Base-by-base conservation (phyloP, 2,329 filamentous ascomycete species). In the Alternaria arbusti region DNA sequence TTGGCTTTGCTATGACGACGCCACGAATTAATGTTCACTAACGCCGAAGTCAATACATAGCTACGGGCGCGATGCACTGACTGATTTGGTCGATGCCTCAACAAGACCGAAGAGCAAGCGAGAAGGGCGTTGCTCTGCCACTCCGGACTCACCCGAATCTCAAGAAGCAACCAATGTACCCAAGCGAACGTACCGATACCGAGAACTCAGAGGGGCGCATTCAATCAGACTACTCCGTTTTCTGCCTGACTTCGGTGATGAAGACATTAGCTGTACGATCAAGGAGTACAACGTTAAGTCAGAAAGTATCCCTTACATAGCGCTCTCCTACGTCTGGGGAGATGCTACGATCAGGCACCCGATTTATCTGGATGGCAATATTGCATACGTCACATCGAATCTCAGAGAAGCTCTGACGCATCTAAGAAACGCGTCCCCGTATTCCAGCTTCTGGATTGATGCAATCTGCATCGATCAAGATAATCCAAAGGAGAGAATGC, bases 361-460 rank as follows among this genome's bases (percentile, higher is more conserved):
- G 0, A 40, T 40, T 0, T 10, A 0, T 0, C 0, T 40, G 0
- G 36, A 40, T 1, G 36, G 36, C 36, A 2, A 9, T 6, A 40
- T 0, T 17, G 36, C 36, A 17, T 1, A 17, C 5, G 4, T 40
- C n/a, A 40, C 36, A 3, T 10, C 36, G 1, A 40, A 40, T 40
- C 36, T 40, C 5, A 17, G 9, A 17, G n/a, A 40, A 17, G n/a
- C 36, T 2, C n/a, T 40, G n/a, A 1, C 36, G 6, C 36, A 40
- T 11, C 9, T 40, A 40, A 1, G 4, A 1, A 10, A 3, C 4
- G 36, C 8, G 8, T 17, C n/a, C 15, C 15, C 36, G 1, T 1
- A 40, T 3, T 10, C 8, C 2, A 10, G 7, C 15, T 40, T 40
- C 1, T 40, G 36, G 36, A 40, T 40, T 6, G 36, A 40, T 17